A percentile compares a stretch with the other conserved stretches of the same genome.
phyloP scores from a whole-genome alignment of 139 green algal genomes.

The Coelastrella sp. region DNA sequence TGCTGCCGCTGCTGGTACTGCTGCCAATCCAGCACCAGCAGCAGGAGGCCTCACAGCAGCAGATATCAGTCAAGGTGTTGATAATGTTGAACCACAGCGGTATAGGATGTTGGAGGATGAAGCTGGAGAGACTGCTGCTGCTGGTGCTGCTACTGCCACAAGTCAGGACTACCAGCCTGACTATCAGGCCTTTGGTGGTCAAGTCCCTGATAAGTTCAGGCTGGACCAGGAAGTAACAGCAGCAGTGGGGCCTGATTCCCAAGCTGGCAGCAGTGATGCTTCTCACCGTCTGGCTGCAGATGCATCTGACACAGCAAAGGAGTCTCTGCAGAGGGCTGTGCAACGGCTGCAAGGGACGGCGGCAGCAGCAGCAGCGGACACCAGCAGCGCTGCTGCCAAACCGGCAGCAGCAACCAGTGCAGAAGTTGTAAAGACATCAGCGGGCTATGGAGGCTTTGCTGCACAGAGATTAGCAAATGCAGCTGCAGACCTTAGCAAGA shows the following conservation, averaged over 20 bases:
- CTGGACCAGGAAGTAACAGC: not conserved
- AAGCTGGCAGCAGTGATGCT: not conserved
- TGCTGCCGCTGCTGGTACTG: not conserved
- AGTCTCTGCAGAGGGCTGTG: not conserved
- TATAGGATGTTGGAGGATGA: not conserved
- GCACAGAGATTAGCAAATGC: not conserved
- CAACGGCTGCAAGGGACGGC: not conserved
- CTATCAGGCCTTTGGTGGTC: not conserved
- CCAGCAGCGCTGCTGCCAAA: not conserved
- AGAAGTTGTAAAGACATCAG: no score
- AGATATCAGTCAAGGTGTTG: not conserved
- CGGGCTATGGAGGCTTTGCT: not conserved
- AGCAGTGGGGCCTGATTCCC: not conserved
- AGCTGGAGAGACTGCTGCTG: not conserved
- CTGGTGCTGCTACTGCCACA: not conserved
- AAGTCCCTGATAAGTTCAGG: not conserved
- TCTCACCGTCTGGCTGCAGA: not conserved
- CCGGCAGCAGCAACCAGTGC: not conserved
- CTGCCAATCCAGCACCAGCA: not conserved
- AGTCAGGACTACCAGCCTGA: not conserved
- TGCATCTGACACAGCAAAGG: not conserved
- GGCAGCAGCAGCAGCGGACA: not conserved
- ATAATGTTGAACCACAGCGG: not conserved
- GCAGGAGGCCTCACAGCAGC: slow-evolving; percentile 10
- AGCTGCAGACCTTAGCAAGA: not conserved